Evolutionary conservation across 2,329 filamentous ascomycete species (phyloP).

Genomic region (Fusarium neocosmosporiellum): DNA sequence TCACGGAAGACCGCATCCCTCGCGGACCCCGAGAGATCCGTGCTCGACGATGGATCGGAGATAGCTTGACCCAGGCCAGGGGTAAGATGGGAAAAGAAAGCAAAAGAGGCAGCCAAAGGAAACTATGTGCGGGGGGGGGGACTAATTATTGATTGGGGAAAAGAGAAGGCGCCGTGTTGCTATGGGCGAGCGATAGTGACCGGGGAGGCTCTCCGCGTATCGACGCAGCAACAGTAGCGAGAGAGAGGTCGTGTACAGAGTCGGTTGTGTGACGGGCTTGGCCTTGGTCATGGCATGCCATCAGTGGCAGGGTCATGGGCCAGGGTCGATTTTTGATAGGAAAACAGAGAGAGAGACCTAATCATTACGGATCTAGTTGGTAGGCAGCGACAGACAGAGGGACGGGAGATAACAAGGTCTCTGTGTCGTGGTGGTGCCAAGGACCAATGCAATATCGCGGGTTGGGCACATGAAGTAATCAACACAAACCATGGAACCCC

Average conservation of each 20-base stretch:
- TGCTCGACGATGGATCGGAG: conserved; percentile 17
- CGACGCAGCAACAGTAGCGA: background rate
- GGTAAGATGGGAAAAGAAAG: conserved; percentile 5
- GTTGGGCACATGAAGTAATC: conserved; percentile 11
- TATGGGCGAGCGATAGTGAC: background rate
- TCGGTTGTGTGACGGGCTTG: background rate
- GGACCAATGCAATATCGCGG: conserved; percentile 8
- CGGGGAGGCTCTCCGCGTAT: background rate
- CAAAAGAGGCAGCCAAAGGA: conserved; percentile 29
- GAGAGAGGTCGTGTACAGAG: background rate
- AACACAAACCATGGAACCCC: background rate
- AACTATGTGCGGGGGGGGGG: conserved; percentile 6
- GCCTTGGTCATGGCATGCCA: conserved; percentile 4
- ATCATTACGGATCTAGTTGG: background rate
- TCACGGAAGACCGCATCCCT: conserved; percentile 34
- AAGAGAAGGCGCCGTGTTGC: background rate
- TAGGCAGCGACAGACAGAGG: background rate
- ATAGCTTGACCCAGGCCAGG: conserved; percentile 22
- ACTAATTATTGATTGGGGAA: background rate
- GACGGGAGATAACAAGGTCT: background rate
- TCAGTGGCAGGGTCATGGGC: background rate
- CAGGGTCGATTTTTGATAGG: background rate
- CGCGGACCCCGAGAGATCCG: conserved; percentile 39
- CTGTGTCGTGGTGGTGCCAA: background rate
- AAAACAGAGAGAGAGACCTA: background rate